Evolutionary conservation across 1,139 yeast genomes (phyloP).

Genomic region (Candida freyschussii): DNA sequence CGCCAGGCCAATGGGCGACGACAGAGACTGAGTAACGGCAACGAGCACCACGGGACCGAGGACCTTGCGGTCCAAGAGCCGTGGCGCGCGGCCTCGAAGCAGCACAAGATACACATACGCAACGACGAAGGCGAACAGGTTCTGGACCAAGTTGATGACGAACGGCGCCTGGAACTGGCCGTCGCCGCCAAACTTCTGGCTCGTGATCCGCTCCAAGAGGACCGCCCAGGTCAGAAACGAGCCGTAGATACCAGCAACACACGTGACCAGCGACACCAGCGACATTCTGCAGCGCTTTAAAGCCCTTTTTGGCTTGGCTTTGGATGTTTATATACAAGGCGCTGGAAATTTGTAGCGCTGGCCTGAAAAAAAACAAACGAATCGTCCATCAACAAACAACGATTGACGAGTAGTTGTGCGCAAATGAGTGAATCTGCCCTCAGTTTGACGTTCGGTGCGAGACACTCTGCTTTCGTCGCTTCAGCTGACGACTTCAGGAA

Average conservation of each 20-base stretch:
- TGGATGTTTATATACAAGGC: no score
- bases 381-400: constrained; percentile 23
- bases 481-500: constrained; percentile 43
- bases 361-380: no score
- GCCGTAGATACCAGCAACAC: constrained; percentile 72
- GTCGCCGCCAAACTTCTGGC: constrained; percentile 67
- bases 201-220: constrained; percentile 81
- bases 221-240: constrained; percentile 90
- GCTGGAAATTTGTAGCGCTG: no score
- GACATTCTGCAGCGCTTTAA: no score
- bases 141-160: constrained; percentile 69
- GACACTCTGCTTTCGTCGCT: constrained; percentile 45
- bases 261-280: constrained; percentile 43
- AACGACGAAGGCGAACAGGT: constrained; percentile 61
- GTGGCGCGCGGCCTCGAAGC: constrained; percentile 15
- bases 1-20: constrained; percentile 76
- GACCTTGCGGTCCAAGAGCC: constrained; percentile 25
- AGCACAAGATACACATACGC: constrained; percentile 54
- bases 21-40: constrained; percentile 72
- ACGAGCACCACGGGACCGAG: constrained; percentile 50
- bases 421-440: constrained; percentile 30
- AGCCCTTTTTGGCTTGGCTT: no score
- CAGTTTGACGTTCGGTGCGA: constrained; percentile 41
- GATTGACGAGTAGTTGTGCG: constrained; percentile 26
- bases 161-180: constrained; percentile 69